Percentiles rank a stretch among this genome's conserved stretches.
Conservation (phyloP, 179 eudicot species). For the Pouteria campechiana region DNA sequence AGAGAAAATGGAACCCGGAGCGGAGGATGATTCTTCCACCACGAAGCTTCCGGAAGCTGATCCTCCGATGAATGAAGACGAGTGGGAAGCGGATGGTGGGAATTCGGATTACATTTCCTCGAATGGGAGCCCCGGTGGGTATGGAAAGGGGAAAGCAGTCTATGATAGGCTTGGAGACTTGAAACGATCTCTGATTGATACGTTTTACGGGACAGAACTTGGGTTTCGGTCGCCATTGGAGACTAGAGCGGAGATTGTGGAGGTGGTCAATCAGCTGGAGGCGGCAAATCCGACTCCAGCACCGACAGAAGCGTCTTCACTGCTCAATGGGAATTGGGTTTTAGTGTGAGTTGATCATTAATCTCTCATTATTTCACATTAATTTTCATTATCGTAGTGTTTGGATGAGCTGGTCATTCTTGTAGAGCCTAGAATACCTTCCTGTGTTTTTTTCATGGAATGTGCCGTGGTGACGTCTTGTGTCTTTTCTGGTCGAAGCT, state of each 20-base stretch:
- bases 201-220: slow-evolving; percentile 64
- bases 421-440: no score
- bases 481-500: no score
- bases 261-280: slow-evolving; percentile 68
- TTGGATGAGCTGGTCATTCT: no score
- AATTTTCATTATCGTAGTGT: background rate
- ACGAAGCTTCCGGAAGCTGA: slow-evolving; percentile 41
- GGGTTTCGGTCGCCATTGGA: slow-evolving; percentile 70
- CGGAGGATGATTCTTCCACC: slow-evolving; percentile 17
- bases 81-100: slow-evolving; percentile 33
- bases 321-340: slow-evolving; percentile 89
- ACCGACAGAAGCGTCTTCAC: slow-evolving; percentile 47
- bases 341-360: slow-evolving; percentile 54
- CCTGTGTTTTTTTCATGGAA: no score
- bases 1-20: slow-evolving; percentile 46
- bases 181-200: slow-evolving; percentile 76
- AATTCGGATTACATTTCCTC: background rate
- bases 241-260: slow-evolving; percentile 71
- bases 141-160: slow-evolving; percentile 1
- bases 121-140: slow-evolving; percentile 16
- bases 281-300: slow-evolving; percentile 64
- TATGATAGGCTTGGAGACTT: slow-evolving; percentile 33
- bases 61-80: slow-evolving; percentile 59
- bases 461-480: no score
- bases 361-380: background rate